phyloP scores from a whole-genome alignment of 2,329 filamentous ascomycete genomes.

The Raffaelea albimanens region DNA sequence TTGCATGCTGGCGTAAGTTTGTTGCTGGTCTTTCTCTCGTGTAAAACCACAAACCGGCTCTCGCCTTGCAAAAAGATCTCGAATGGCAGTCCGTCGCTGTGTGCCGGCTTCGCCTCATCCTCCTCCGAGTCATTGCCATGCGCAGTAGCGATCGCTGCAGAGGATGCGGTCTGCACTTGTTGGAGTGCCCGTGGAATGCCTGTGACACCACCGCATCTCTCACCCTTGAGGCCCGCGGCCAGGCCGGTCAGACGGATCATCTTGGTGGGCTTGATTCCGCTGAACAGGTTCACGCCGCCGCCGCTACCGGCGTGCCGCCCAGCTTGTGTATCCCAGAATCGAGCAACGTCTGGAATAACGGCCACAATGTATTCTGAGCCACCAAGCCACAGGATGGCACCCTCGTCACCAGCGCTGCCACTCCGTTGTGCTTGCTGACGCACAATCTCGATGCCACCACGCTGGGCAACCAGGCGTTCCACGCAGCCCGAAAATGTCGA shows the following conservation, averaged over 20 bases:
- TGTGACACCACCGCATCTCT: constrained; percentile 43
- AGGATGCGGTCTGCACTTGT: too few species aligned
- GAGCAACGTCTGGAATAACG: constrained; percentile 42
- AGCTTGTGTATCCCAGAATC: constrained; percentile 44
- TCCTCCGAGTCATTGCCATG: constrained; percentile 15
- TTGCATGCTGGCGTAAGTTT: too few species aligned
- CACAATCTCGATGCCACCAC: constrained; percentile 42
- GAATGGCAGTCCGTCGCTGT: constrained; percentile 24
- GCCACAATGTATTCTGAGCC: constrained; percentile 44
- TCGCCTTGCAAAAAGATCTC: constrained; percentile 48
- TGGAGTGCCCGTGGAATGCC: constrained; percentile 35
- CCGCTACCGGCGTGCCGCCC: constrained; percentile 28
- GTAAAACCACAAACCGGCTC: constrained; percentile 43
- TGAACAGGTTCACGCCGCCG: constrained; percentile 43
- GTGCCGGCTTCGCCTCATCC: constrained; percentile 10
- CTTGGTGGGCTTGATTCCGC: constrained; percentile 41
- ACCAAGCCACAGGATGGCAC: constrained; percentile 46
- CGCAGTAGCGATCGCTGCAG: constrained; percentile 13
- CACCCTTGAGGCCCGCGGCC: constrained; percentile 43
- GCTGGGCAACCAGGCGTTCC: constrained; percentile 41
- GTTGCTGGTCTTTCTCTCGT: too few species aligned
- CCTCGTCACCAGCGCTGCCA: constrained; percentile 40
- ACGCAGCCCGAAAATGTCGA: constrained; percentile 32
- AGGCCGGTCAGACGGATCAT: constrained; percentile 48
- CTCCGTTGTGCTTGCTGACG: constrained; percentile 30